Base-by-base conservation (phyloP, 2,329 filamentous ascomycete genomes). In the Aspergillus flavus region DNA sequence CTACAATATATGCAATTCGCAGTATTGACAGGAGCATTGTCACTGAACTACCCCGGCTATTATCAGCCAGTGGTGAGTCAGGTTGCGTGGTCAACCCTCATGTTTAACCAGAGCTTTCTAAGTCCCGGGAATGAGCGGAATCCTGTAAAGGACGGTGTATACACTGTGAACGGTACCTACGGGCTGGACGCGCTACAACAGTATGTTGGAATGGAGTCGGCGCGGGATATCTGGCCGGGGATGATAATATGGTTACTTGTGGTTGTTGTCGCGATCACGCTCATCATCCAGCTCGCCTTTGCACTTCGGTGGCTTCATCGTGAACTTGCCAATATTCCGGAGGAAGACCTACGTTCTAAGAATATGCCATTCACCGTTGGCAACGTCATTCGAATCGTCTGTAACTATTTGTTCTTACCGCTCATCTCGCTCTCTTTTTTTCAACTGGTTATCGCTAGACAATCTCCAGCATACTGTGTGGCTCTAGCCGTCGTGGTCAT, bases 1-100 rank as follows among this genome's bases (percentile, higher is more conserved):
- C 84, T 99, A 61, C 94, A 98, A 78, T 98, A 99, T 76, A 91
- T 99, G 21, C 95, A 99, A 75, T 99, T 97, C 71, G 85, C 95
- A 60, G 89, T 92, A 26, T 81, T 99, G 63, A 95, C 93, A 0
- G 94, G 94, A n/a, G 89, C 90, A 43, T 83, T 99, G 62, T 93
- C 90, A 9, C 83, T 99, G 66, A 88, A 90, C 69, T 99, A 98
- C 72, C 95, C 95, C 0, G 95, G 95, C 12, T 99, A 91, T 75
- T 99, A 93, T 75, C 94, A 97, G 75, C 95, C 95, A 5, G 91
- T 93, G 9, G 87, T 94, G 62, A 96, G 94, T 76, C 92, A 94
- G 76, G 90, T 86, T 16, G 88, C 91, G 45, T 99, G 95, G 95
- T 95, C 94, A 1, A 81, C 88, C 6, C 86, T 99, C 64, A 91